Base-by-base conservation (phyloP, 78 protist species). In the Salpingoeca rosetta region DNA sequence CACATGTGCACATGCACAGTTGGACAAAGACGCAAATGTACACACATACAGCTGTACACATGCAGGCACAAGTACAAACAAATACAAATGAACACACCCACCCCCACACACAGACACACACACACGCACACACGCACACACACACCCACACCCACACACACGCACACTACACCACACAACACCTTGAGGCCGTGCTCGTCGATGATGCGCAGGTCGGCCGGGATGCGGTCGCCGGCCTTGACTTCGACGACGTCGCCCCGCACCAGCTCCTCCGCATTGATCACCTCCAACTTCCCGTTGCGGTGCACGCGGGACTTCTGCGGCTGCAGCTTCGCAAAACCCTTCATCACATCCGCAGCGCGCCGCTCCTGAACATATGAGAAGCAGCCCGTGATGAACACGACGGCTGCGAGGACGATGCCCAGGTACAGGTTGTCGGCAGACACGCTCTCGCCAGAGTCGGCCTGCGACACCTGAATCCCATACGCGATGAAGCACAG, bases 311-410 rank as follows among this genome's bases (percentile, higher is more conserved):
- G 79, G 44, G 91, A n/a, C 44, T 88, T n/a, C 37, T 72, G 31
- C 26, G 98, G 94, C 42, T 90, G 45, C 79, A 96, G 65, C 11
- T 28, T 39, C 74, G 81, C 84, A 88, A 96, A 92, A 26, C 86
- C 85, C 10, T 44, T 94, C 98, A 98, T 93, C 37, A 94, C 92
- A 31, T 80, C 26, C 24, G 78, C 72, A 2, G 96, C 81, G 84
- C 92, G 90, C 25, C 65, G 81, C 51, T 96, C 93, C 91, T 96
- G 98, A 35, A 85, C 41, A 88, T 37, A 94, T 11, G 94, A 65
- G 87, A 97, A 92, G 51, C 84, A 81, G 82, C 92, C 92, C 36
- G 95, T 95, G 44, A 94, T 36, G 25, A 95, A 0, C n/a, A 96
- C 95, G 27, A 97, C 96, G 65, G 86, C 82, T 37, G 85, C 1